A percentile compares a stretch with the other conserved stretches of the same genome.
Conservation (phyloP, 2,329 filamentous ascomycete species). For the Aspergillus udagawae region DNA sequence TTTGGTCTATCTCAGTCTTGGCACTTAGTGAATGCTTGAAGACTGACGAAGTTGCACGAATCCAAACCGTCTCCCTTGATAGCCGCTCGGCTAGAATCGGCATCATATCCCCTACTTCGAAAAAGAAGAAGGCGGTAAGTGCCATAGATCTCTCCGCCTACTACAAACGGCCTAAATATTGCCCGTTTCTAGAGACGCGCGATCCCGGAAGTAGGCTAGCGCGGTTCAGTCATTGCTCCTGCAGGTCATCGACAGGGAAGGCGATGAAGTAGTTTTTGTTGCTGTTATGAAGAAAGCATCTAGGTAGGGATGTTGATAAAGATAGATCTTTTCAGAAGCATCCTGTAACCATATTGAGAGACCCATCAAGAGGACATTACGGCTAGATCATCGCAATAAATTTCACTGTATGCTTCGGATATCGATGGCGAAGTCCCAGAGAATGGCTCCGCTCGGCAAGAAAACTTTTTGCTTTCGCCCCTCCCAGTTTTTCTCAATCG, state of each 20-base stretch:
- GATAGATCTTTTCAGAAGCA: not conserved
- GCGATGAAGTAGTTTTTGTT: not conserved
- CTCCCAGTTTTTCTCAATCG: not conserved
- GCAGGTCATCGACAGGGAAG: not conserved
- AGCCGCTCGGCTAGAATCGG: not conserved
- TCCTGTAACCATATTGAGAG: not conserved
- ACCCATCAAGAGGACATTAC: not conserved
- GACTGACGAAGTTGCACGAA: not conserved
- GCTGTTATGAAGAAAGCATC: not conserved
- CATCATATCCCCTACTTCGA: too few relatives aligned
- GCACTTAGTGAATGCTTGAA: too few relatives aligned
- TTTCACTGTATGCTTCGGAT: conserved; percentile 6
- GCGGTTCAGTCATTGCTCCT: not conserved
- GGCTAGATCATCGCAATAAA: not conserved
- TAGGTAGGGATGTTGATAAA: not conserved
- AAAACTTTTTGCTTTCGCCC: conserved; percentile 5
- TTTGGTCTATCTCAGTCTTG: too few relatives aligned
- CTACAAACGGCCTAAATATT: not conserved
- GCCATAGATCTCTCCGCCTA: not conserved
- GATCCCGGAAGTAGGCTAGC: not conserved
- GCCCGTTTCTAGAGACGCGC: not conserved
- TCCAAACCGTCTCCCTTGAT: not conserved
- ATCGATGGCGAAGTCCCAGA: conserved; percentile 11
- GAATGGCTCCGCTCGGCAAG: conserved; percentile 1
- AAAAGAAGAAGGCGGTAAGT: not conserved